Conservation (phyloP, 345 rosid species). For the Syzygium grande region DNA sequence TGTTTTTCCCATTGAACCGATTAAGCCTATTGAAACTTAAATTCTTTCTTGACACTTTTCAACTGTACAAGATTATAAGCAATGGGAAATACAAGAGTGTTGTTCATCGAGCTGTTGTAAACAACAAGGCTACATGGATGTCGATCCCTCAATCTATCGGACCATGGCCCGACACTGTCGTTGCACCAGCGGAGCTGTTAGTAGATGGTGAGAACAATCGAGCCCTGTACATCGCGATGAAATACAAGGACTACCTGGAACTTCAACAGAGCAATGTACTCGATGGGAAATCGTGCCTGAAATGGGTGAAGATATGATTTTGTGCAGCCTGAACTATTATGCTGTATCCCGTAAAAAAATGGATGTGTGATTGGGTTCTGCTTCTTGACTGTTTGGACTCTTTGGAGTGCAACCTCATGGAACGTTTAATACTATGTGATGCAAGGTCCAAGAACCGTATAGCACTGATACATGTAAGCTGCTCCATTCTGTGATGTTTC, state of each 20-base stretch:
- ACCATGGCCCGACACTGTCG: background rate
- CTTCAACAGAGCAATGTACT: slow-evolving; percentile 30
- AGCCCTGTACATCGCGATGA: slow-evolving; percentile 20
- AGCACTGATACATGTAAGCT: background rate
- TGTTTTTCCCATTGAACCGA: background rate
- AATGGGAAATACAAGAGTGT: slow-evolving; percentile 8
- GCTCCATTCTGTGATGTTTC: background rate
- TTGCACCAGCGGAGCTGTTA: background rate
- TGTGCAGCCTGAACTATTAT: background rate
- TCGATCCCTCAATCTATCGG: background rate
- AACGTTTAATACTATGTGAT: background rate
- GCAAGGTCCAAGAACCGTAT: background rate
- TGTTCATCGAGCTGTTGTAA: slow-evolving; percentile 2
- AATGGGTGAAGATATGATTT: slow-evolving; percentile 2
- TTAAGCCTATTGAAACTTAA: background rate
- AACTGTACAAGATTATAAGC: background rate
- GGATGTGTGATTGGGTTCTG: background rate
- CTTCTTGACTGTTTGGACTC: background rate
- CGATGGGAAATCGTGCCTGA: slow-evolving; percentile 27
- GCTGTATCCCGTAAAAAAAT: background rate
- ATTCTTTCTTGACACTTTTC: background rate
- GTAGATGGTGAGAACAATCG: background rate
- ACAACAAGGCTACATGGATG: background rate
- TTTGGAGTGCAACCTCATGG: background rate
- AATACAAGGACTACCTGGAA: slow-evolving; percentile 24